These are phyloP conservation scores for Bonia amplexicaulis DNA, from an alignment of 176 grass and related monocot genomes.

Conservation along the genomic window DNA sequence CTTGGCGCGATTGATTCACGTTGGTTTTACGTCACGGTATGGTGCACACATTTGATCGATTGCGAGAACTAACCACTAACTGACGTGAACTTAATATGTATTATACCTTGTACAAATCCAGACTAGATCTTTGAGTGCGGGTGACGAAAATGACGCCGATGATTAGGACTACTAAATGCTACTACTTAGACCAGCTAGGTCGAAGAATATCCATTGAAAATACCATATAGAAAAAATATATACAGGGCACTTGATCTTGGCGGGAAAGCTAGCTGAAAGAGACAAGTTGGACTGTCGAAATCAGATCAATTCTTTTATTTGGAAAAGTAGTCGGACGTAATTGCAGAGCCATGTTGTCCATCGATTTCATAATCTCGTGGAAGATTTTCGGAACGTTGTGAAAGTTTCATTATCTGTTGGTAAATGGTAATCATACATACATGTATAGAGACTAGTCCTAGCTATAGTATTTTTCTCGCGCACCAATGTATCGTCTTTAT, in stretches of 20 bases:
- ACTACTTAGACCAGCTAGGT: slow-evolving; percentile 8
- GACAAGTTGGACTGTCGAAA: slow-evolving; percentile 38
- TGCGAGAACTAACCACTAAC: neutral
- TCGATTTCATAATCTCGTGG: neutral
- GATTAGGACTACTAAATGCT: slow-evolving; percentile 14
- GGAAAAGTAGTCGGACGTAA: neutral
- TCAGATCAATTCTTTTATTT: slow-evolving; percentile 23
- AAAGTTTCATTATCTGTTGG: neutral
- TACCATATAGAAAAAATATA: slow-evolving; percentile 8
- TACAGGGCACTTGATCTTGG: slow-evolving; percentile 19
- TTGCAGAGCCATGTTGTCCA: neutral
- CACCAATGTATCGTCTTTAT: neutral
- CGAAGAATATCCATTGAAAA: neutral
- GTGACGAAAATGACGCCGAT: slow-evolving; percentile 32
- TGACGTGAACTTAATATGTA: slow-evolving; percentile 15
- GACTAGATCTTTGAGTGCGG: slow-evolving; percentile 24
- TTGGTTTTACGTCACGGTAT: slow-evolving; percentile 27
- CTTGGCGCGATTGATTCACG: slow-evolving; percentile 13
- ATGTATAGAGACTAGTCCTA: neutral
- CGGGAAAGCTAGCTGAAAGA: slow-evolving; percentile 19
- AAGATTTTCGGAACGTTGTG: neutral
- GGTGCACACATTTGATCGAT: neutral
- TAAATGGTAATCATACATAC: neutral
- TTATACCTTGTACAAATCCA: slow-evolving; percentile 14
- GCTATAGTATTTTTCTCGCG: neutral